Evolutionary conservation across 2,329 filamentous ascomycete species (phyloP).

Genomic region (Fusarium subtropicale): DNA sequence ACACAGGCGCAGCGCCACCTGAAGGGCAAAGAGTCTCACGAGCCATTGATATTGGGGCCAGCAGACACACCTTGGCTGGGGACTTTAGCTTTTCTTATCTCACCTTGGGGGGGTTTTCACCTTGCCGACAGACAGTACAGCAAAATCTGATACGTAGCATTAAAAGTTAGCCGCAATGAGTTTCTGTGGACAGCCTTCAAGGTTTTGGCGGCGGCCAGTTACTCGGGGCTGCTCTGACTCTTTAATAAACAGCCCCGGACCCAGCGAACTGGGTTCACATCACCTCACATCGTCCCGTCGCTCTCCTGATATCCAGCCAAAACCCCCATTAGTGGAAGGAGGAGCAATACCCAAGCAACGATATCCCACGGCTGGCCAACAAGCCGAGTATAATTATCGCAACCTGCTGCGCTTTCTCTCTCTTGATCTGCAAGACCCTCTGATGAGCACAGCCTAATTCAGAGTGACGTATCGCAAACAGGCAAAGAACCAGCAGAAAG

Average conservation of each 20-base stretch:
- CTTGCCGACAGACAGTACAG: constrained; percentile 13
- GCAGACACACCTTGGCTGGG: constrained; percentile 35
- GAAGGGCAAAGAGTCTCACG: constrained; percentile 35
- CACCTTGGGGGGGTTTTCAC: constrained; percentile 17
- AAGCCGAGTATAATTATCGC: constrained; percentile 40
- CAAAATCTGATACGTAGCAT: constrained; percentile 17
- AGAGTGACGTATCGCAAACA: constrained; percentile 42
- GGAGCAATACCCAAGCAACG: constrained; percentile 39
- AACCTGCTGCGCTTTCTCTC: constrained; percentile 29
- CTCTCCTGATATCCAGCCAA: constrained; percentile 47
- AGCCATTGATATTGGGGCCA: constrained; percentile 32
- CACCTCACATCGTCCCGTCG: constrained; percentile 46
- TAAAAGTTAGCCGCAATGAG: constrained; percentile 8
- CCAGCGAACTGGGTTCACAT: constrained; percentile 43
- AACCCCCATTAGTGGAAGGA: constrained; percentile 40
- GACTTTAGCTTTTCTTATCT: constrained; percentile 17
- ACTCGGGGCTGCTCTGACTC: constrained; percentile 7
- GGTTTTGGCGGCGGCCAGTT: constrained; percentile 3
- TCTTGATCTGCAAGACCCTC: constrained; percentile 37
- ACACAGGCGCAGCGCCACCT: constrained; percentile 29
- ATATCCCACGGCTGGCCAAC: constrained; percentile 29
- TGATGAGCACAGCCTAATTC: constrained; percentile 38
- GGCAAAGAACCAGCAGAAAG: constrained; percentile 32
- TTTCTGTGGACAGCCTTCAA: constrained; percentile 15
- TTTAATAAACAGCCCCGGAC: constrained; percentile 44